Conservation (phyloP, 1,139 yeast genomes). For the Suhomyces choctaworum region DNA sequence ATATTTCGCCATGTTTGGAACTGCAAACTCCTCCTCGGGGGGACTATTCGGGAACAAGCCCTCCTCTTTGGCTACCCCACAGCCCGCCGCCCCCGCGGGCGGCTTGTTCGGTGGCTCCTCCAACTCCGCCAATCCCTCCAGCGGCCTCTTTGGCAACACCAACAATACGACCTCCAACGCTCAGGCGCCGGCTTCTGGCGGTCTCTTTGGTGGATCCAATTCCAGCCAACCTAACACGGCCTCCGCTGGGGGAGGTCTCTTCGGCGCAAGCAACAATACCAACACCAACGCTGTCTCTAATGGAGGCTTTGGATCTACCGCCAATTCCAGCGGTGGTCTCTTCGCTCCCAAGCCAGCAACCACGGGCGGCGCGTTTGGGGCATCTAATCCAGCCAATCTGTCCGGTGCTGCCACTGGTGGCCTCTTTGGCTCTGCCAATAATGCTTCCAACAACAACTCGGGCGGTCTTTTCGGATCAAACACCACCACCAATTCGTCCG, state of each 20-base stretch:
- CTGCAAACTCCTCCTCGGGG: conserved; percentile 17
- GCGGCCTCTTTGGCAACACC: conserved; percentile 16
- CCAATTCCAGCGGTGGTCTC: background rate
- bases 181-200: conserved; percentile 8
- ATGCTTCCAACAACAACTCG: conserved; percentile 2
- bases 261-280: conserved; percentile 14
- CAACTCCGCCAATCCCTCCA: conserved; percentile 6
- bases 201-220: conserved; percentile 14
- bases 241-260: conserved; percentile 16
- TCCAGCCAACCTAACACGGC: conserved; percentile 5
- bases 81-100: conserved; percentile 22
- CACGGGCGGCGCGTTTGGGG: conserved; percentile 16
- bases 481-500: conserved; percentile 1
- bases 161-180: conserved; percentile 4
- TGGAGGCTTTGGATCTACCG: conserved; percentile 12
- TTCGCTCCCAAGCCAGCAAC: too few relatives aligned
- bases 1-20: conserved; percentile 11
- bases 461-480: conserved; percentile 18
- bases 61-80: conserved; percentile 18
- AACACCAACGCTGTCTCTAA: conserved; percentile 10
- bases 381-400: conserved; percentile 5
- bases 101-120: conserved; percentile 26
- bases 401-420: conserved; percentile 16
- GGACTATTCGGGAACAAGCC: conserved; percentile 34
- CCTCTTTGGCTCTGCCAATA: conserved; percentile 16